Evolutionary conservation across 108 stramenopile genomes (phyloP).

Genomic region (Mediolabrus comicus): DNA sequence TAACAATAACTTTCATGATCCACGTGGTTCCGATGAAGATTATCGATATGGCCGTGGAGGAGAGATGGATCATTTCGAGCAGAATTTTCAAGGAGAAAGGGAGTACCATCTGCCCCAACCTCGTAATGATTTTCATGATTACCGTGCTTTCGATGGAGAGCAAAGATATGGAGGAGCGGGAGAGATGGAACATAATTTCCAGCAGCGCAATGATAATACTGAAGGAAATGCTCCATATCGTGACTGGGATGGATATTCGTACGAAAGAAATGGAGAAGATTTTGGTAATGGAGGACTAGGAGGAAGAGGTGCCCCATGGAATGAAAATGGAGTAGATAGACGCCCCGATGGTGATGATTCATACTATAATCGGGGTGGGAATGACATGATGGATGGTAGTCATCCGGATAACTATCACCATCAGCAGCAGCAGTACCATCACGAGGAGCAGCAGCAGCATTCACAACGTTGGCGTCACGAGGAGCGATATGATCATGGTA

Average conservation of each 20-base stretch:
- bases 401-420: not conserved
- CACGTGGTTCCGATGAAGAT: too few relatives aligned
- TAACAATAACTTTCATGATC: too few relatives aligned
- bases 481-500: not conserved
- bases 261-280: not conserved
- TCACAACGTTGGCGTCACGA: not conserved
- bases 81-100: too few relatives aligned
- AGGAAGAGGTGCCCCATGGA: not conserved
- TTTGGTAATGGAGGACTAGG: not conserved
- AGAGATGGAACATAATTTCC: too few relatives aligned
- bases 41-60: too few relatives aligned
- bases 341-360: not conserved
- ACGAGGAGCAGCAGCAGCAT: not conserved
- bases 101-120: too few relatives aligned
- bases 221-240: too few relatives aligned
- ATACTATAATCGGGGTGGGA: not conserved
- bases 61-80: too few relatives aligned
- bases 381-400: not conserved
- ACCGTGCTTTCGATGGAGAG: too few relatives aligned
- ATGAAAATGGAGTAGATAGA: not conserved
- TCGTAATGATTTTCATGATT: too few relatives aligned
- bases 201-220: too few relatives aligned
- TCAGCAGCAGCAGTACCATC: slow-evolving; percentile 1
- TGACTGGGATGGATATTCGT: not conserved
- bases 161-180: too few relatives aligned